Conservation (phyloP, 129 eudicot genomes). For the Flaveria ramosissima region DNA sequence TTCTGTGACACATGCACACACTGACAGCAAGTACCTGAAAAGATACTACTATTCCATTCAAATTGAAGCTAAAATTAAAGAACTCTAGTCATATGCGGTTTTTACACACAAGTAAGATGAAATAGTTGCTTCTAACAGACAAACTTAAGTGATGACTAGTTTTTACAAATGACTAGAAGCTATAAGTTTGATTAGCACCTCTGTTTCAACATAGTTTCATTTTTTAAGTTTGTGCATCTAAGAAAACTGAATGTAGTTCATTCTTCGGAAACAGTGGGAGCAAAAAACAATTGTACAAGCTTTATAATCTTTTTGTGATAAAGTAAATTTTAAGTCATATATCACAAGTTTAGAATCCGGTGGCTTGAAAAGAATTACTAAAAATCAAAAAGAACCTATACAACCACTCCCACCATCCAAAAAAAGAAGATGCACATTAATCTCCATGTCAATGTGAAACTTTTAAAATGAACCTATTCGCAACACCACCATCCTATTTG, state of each 20-base stretch:
- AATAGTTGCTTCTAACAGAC: constrained; percentile 14
- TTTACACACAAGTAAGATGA: background rate
- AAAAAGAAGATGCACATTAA: too few species aligned
- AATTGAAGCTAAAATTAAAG: background rate
- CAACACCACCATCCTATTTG: background rate
- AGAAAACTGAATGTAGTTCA: too few species aligned
- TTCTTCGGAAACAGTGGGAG: too few species aligned
- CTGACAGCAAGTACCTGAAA: background rate
- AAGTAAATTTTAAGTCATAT: too few species aligned
- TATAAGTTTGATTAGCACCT: constrained; percentile 9
- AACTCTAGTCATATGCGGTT: background rate
- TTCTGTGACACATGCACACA: constrained; percentile 10
- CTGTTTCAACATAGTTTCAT: background rate
- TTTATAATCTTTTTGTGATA: too few species aligned
- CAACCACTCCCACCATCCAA: too few species aligned
- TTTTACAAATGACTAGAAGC: constrained; percentile 13
- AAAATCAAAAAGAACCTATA: too few species aligned
- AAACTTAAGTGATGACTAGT: background rate
- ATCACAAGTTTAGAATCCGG: too few species aligned
- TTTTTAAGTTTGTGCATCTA: too few species aligned
- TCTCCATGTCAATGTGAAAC: too few species aligned
- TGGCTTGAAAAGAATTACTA: too few species aligned
- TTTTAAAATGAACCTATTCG: background rate
- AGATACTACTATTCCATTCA: constrained; percentile 1
- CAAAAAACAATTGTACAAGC: too few species aligned